These are phyloP conservation scores for Penicillium sp. DNA, from an alignment of 2,329 filamentous ascomycete genomes.

Conservation along the genomic window DNA sequence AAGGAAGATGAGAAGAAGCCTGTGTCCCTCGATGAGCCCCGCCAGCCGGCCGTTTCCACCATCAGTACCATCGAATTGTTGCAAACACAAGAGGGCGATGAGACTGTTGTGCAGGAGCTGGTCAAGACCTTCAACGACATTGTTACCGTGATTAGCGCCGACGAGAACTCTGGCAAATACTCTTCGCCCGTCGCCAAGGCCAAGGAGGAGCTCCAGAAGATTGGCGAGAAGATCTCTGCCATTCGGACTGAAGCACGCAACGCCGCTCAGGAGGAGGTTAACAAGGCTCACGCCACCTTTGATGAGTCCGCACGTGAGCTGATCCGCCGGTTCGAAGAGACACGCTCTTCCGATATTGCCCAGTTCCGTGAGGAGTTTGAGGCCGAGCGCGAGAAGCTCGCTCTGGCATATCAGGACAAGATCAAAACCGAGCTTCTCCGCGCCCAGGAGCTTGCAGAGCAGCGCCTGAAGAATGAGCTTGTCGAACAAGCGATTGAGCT, in stretches of 20 bases:
- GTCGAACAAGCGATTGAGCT: slow-evolving; percentile 86
- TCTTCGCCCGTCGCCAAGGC: slow-evolving; percentile 76
- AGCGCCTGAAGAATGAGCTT: slow-evolving; percentile 78
- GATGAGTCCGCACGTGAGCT: slow-evolving; percentile 83
- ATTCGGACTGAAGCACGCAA: slow-evolving; percentile 68
- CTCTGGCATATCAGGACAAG: slow-evolving; percentile 73
- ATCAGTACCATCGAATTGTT: slow-evolving; percentile 73
- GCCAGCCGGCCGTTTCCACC: slow-evolving; percentile 41
- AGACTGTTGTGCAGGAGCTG: slow-evolving; percentile 87
- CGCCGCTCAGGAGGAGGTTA: slow-evolving; percentile 71
- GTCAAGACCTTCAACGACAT: slow-evolving; percentile 96
- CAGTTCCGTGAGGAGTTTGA: slow-evolving; percentile 87
- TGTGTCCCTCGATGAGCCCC: slow-evolving; percentile 35
- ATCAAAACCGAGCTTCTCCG: slow-evolving; percentile 75
- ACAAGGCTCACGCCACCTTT: slow-evolving; percentile 70
- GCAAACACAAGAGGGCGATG: slow-evolving; percentile 69
- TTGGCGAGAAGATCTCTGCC: slow-evolving; percentile 72
- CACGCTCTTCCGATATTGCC: slow-evolving; percentile 75
- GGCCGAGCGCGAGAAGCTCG: slow-evolving; percentile 76
- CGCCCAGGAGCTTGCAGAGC: slow-evolving; percentile 75
- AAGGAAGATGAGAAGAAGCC: slow-evolving; percentile 32
- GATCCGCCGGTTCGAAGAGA: slow-evolving; percentile 79
- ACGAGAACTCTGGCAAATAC: slow-evolving; percentile 74
- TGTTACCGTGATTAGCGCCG: slow-evolving; percentile 87
- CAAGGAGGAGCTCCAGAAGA: slow-evolving; percentile 74